A percentile compares a stretch with the other conserved stretches of the same genome.
phyloP scores from a whole-genome alignment of 768 basidiomycete genomes.

The Phylloporus sp. region DNA sequence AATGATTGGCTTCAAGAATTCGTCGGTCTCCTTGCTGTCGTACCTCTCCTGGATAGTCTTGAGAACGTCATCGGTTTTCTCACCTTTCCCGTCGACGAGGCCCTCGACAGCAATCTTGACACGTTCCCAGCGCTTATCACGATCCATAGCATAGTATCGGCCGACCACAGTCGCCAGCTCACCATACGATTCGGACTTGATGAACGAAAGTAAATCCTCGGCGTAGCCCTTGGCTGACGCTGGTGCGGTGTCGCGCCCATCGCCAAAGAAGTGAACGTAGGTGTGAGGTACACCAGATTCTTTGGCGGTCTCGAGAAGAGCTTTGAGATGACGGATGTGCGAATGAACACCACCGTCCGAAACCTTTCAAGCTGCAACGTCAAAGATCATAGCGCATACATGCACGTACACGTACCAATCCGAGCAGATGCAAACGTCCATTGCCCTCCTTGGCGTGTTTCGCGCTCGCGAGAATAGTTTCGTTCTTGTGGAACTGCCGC shows the following conservation, averaged over 20 bases:
- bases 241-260: conserved; percentile 93
- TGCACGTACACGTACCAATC: conserved; percentile 54
- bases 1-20: conserved; percentile 94
- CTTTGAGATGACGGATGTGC: conserved; percentile 86
- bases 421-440: conserved; percentile 84
- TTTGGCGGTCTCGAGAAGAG: conserved; percentile 88
- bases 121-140: conserved; percentile 95
- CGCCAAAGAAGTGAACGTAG: conserved; percentile 92
- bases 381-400: background rate
- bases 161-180: conserved; percentile 83
- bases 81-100: conserved; percentile 67
- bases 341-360: conserved; percentile 98
- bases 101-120: conserved; percentile 87
- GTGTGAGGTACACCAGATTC: conserved; percentile 78
- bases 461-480: conserved; percentile 65
- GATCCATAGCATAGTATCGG: conserved; percentile 95
- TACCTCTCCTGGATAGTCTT: conserved; percentile 72
- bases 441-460: conserved; percentile 78
- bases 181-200: conserved; percentile 72
- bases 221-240: conserved; percentile 75
- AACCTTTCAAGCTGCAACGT: conserved; percentile 43
- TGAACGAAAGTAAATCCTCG: conserved; percentile 72
- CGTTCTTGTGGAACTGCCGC: conserved; percentile 76
- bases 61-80: conserved; percentile 53
- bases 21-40: conserved; percentile 83